Conservation (phyloP, 257 asterid species). For the Solanum ossicruentum region DNA sequence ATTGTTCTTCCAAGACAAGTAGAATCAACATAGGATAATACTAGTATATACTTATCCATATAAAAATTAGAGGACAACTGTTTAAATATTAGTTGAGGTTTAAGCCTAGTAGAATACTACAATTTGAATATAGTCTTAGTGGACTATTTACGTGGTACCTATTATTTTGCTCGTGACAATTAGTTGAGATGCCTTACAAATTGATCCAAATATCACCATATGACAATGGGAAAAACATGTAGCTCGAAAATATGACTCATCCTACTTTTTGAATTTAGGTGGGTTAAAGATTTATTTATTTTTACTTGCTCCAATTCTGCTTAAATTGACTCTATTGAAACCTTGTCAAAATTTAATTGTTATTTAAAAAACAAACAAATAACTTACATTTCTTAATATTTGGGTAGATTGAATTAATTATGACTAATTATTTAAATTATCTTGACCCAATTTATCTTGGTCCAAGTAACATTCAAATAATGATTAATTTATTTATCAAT, state of each 20-base stretch:
- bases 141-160: neutral
- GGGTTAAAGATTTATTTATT: neutral
- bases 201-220: too few relatives aligned
- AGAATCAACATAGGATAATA: neutral
- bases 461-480: neutral
- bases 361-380: neutral
- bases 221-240: too few relatives aligned
- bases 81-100: neutral
- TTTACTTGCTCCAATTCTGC: neutral
- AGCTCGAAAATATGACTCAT: neutral
- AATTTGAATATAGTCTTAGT: neutral
- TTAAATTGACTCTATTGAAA: neutral
- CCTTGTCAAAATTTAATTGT: neutral
- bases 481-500: neutral
- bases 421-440: neutral
- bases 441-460: neutral
- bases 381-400: neutral
- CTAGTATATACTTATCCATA: neutral
- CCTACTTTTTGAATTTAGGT: neutral
- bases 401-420: neutral
- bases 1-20: neutral
- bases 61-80: neutral
- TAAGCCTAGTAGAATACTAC: neutral
- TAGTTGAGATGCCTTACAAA: neutral
- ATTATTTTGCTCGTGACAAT: too few relatives aligned